Evolutionary conservation across 306 rosid genomes (phyloP).

Genomic region (Calophaca sinica): DNA sequence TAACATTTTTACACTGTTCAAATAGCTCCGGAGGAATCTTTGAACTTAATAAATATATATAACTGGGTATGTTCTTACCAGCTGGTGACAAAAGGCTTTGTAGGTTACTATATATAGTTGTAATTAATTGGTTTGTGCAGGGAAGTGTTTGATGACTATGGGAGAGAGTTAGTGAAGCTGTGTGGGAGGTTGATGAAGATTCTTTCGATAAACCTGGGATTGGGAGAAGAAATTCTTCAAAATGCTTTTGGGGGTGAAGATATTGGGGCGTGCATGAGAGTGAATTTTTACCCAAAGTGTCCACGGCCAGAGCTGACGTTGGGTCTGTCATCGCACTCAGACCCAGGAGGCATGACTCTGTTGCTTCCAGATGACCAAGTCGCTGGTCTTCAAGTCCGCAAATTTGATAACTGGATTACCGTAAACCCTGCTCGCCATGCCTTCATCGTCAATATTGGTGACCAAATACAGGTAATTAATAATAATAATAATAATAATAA

Average conservation of each 20-base stretch:
- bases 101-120: too few species aligned
- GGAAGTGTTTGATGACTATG: conserved; percentile 84
- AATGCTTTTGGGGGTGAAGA: conserved; percentile 79
- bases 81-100: too few species aligned
- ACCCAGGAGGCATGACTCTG: conserved; percentile 92
- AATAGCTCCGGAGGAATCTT: too few species aligned
- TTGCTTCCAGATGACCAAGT: conserved; percentile 74
- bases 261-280: conserved; percentile 84
- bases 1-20: too few species aligned
- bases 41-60: too few species aligned
- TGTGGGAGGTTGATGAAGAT: conserved; percentile 72
- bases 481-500: too few species aligned
- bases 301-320: conserved; percentile 82
- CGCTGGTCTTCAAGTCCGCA: conserved; percentile 83
- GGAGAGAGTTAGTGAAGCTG: conserved; percentile 77
- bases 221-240: conserved; percentile 60
- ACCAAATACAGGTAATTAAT: conserved; percentile 78
- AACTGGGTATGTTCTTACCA: too few species aligned
- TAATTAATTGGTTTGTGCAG: conserved; percentile 44
- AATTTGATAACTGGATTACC: conserved; percentile 67
- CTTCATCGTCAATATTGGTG: conserved; percentile 89
- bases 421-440: conserved; percentile 84
- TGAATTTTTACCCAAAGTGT: conserved; percentile 84
- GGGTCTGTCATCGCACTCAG: conserved; percentile 90
- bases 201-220: conserved; percentile 68